These are phyloP conservation scores for Auricularia sp. DNA, from an alignment of 768 basidiomycete genomes.

Conservation along the genomic window DNA sequence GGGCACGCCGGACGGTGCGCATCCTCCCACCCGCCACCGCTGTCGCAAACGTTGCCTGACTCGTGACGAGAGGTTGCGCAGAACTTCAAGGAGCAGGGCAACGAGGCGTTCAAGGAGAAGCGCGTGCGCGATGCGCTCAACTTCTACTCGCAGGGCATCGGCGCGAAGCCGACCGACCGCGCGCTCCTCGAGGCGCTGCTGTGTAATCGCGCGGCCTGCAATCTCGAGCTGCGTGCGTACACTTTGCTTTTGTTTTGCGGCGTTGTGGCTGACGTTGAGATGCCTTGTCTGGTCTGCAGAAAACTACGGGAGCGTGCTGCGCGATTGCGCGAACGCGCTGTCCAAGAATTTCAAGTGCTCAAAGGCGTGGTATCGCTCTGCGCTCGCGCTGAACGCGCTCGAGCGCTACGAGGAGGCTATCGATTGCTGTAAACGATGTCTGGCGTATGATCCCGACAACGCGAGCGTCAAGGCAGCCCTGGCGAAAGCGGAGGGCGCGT, in stretches of 20 bases:
- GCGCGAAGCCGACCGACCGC: conserved; percentile 64
- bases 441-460: conserved; percentile 49
- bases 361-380: conserved; percentile 85
- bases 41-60: not conserved
- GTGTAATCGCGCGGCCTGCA: conserved; percentile 88
- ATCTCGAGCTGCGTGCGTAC: conserved; percentile 70
- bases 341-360: conserved; percentile 49
- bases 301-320: conserved; percentile 79
- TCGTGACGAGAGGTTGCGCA: conserved; percentile 61
- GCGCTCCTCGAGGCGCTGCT: conserved; percentile 55
- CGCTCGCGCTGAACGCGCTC: conserved; percentile 61
- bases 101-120: conserved; percentile 85
- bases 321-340: conserved; percentile 73
- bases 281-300: conserved; percentile 31
- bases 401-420: conserved; percentile 70
- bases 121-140: conserved; percentile 76
- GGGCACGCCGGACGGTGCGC: conserved; percentile 88
- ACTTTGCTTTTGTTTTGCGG: not conserved
- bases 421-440: conserved; percentile 68
- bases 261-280: no score
- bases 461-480: conserved; percentile 38
- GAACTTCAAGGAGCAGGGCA: conserved; percentile 93
- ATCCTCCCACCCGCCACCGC: conserved; percentile 3
- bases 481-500: conserved; percentile 19
- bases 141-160: conserved; percentile 86